phyloP scores from a whole-genome alignment of 106 monocot genomes.

The Dactylorhiza incarnata region DNA sequence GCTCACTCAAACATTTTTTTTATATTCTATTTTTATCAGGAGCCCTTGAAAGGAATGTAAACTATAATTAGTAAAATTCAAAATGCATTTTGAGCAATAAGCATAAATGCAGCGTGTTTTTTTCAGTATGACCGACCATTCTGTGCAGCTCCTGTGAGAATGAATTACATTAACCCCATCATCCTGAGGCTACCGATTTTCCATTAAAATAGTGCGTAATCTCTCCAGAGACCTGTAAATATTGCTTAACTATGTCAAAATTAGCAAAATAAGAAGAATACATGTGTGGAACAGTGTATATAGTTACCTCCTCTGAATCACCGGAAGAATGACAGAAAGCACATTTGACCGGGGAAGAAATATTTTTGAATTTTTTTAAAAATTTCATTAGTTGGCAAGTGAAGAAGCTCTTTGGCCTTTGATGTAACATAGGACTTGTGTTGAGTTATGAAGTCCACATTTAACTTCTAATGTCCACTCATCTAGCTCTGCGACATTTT shows the following conservation, averaged over 20 bases:
- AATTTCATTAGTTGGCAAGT: conserved; percentile 4
- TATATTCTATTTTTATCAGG: no score
- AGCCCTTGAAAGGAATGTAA: conserved; percentile 49
- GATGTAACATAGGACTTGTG: neutral
- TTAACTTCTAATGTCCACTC: no score
- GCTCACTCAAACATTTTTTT: no score
- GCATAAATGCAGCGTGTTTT: neutral
- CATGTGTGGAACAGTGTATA: neutral
- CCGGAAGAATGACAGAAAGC: conserved; percentile 70
- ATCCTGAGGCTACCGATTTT: conserved; percentile 50
- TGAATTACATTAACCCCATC: conserved; percentile 56
- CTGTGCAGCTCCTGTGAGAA: conserved; percentile 78
- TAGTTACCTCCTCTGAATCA: conserved; percentile 58
- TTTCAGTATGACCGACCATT: conserved; percentile 45
- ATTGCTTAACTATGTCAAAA: neutral
- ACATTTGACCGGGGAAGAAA: conserved; percentile 35
- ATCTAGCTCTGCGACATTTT: no score
- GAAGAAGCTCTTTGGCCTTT: neutral
- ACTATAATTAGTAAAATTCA: neutral
- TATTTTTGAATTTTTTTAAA: conserved; percentile 42
- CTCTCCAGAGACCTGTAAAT: conserved; percentile 73
- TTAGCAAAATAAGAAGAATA: neutral
- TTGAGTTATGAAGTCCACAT: no score
- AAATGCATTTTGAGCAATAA: neutral
- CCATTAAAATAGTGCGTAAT: conserved; percentile 86